Evolutionary conservation across 768 basidiomycete genomes (phyloP).

Genomic region (Trametes maxima): DNA sequence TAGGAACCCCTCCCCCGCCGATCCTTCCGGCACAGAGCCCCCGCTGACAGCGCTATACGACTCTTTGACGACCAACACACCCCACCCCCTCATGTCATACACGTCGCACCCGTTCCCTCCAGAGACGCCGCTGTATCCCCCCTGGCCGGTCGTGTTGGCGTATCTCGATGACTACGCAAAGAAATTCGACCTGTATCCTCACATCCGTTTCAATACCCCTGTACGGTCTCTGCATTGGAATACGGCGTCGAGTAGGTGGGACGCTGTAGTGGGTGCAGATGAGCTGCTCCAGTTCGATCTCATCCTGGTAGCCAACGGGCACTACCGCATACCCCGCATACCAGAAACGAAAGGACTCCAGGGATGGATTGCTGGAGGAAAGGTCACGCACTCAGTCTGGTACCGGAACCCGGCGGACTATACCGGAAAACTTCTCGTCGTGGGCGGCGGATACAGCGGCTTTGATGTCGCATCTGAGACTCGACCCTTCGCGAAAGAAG

Average conservation of each 20-base stretch:
- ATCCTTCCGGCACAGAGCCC: slow-evolving; percentile 47
- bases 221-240: slow-evolving; percentile 54
- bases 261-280: slow-evolving; percentile 37
- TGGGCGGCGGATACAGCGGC: slow-evolving; percentile 63
- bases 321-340: slow-evolving; percentile 67
- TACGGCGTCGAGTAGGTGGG: slow-evolving; percentile 44
- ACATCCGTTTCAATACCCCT: slow-evolving; percentile 62
- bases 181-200: slow-evolving; percentile 57
- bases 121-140: slow-evolving; percentile 69
- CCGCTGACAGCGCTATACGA: slow-evolving; percentile 77
- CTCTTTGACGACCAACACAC: slow-evolving; percentile 78
- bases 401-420: slow-evolving; percentile 56
- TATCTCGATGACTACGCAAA: slow-evolving; percentile 72
- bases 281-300: slow-evolving; percentile 53
- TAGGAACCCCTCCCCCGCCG: slow-evolving; percentile 58
- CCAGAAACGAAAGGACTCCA: slow-evolving; percentile 62
- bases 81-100: slow-evolving; percentile 78
- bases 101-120: slow-evolving; percentile 67
- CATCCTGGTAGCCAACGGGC: slow-evolving; percentile 75
- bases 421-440: slow-evolving; percentile 43
- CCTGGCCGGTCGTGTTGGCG: slow-evolving; percentile 55
- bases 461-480: slow-evolving; percentile 67
- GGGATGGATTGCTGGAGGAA: slow-evolving; percentile 53
- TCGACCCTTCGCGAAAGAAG: slow-evolving; percentile 40
- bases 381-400: slow-evolving; percentile 66